These are phyloP conservation scores for Candida ipomoeae DNA, from an alignment of 805 yeast genomes.

Conservation along the genomic window DNA sequence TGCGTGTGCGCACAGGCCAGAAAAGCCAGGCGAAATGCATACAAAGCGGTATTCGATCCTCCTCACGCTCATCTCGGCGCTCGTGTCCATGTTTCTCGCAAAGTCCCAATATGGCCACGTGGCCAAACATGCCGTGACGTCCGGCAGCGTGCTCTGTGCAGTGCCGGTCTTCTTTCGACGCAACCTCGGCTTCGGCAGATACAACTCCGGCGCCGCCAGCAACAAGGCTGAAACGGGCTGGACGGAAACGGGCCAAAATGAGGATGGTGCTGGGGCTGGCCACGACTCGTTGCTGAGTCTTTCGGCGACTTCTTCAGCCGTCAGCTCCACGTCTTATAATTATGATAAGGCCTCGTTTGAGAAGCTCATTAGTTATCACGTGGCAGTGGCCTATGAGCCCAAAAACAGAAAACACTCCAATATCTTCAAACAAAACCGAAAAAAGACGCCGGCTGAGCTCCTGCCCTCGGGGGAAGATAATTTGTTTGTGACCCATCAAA, in stretches of 20 bases:
- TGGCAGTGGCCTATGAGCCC: slow-evolving; percentile 71
- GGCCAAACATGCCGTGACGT: neutral
- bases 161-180: neutral
- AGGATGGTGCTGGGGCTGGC: neutral
- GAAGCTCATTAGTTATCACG: slow-evolving; percentile 39
- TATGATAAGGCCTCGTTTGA: slow-evolving; percentile 20
- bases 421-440: slow-evolving; percentile 31
- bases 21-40: slow-evolving; percentile 2
- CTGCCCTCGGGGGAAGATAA: slow-evolving; percentile 76
- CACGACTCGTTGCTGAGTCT: slow-evolving; percentile 12
- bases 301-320: slow-evolving; percentile 8
- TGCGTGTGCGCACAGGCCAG: neutral
- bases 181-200: neutral
- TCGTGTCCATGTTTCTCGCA: slow-evolving; percentile 3
- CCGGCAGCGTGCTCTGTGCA: neutral
- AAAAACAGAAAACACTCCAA: slow-evolving; percentile 58
- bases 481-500: slow-evolving; percentile 48
- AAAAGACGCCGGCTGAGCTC: slow-evolving; percentile 37
- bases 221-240: slow-evolving; percentile 14
- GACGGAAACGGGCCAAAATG: slow-evolving; percentile 14
- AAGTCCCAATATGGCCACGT: neutral
- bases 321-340: slow-evolving; percentile 17
- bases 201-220: slow-evolving; percentile 8
- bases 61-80: neutral
- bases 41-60: slow-evolving; percentile 1